A percentile compares a stretch with the other conserved stretches of the same genome.
These are phyloP conservation scores for Aureobasidium sp. DNA, from an alignment of 2,329 filamentous ascomycete genomes.

Conservation along the genomic window DNA sequence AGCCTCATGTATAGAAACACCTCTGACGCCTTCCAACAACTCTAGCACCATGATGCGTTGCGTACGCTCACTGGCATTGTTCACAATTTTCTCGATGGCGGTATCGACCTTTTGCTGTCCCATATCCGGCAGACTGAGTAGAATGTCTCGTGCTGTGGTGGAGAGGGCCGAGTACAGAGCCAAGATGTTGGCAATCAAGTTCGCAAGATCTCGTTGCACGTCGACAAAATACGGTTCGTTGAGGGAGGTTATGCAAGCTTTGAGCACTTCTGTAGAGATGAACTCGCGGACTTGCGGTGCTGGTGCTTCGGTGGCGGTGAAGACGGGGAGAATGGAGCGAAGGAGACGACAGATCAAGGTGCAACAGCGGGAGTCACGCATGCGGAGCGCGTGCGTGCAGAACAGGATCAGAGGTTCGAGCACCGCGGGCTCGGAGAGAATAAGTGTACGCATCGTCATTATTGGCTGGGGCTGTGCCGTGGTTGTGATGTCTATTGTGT, in stretches of 20 bases:
- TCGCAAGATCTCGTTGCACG: slow-evolving; percentile 83
- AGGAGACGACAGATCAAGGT: slow-evolving; percentile 81
- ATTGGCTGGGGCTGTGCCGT: slow-evolving; percentile 27
- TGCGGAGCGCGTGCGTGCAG: slow-evolving; percentile 80
- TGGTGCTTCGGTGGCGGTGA: slow-evolving; percentile 42
- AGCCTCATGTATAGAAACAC: slow-evolving; percentile 87
- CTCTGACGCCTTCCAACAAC: slow-evolving; percentile 76
- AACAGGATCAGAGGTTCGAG: slow-evolving; percentile 87
- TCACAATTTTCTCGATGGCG: slow-evolving; percentile 35
- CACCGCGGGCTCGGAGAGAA: slow-evolving; percentile 68
- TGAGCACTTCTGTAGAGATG: slow-evolving; percentile 80
- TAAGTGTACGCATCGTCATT: slow-evolving; percentile 66
- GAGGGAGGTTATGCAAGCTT: slow-evolving; percentile 81
- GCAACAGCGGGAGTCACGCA: slow-evolving; percentile 84
- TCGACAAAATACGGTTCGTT: slow-evolving; percentile 97
- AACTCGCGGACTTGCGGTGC: slow-evolving; percentile 73
- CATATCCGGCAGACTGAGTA: slow-evolving; percentile 76
- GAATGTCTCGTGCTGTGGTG: slow-evolving; percentile 62
- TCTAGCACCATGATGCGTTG: slow-evolving; percentile 79
- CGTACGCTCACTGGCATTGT: slow-evolving; percentile 51
- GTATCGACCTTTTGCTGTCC: slow-evolving; percentile 58
- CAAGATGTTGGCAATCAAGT: slow-evolving; percentile 79
- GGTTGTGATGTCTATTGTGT: slow-evolving; percentile 17
- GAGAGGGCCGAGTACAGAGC: slow-evolving; percentile 66
- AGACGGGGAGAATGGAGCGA: slow-evolving; percentile 75